Percentiles rank a stretch among this genome's conserved stretches.
Conservation (phyloP, 139 green algal genomes). For the Gonium pectorale region DNA sequence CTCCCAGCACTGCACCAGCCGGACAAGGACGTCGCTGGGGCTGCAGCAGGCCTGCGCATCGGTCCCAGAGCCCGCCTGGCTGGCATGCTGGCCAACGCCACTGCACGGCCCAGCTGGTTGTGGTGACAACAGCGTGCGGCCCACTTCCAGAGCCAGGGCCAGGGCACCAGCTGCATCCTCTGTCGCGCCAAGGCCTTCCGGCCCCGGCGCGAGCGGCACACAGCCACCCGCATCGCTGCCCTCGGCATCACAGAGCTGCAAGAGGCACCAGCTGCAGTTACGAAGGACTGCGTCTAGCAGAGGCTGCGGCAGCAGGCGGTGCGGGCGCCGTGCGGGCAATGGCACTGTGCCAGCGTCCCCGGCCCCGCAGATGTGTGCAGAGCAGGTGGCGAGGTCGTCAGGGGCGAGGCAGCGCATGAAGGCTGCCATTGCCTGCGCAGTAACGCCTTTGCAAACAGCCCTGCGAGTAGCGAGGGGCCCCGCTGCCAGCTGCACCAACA, state of each 20-base stretch:
- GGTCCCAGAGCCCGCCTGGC: not conserved
- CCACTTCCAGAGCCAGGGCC: not conserved
- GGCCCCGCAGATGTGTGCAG: not conserved
- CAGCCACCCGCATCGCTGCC: not conserved
- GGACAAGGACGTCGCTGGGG: not conserved
- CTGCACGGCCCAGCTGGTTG: no score
- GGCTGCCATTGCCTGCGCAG: not conserved
- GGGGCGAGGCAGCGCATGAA: not conserved
- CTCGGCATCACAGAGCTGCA: conserved; percentile 5
- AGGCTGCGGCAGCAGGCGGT: not conserved
- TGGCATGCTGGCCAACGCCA: no score
- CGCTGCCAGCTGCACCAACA: conserved; percentile 20
- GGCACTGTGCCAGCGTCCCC: no score
- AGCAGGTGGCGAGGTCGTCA: not conserved
- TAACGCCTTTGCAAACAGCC: not conserved
- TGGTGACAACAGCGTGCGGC: not conserved
- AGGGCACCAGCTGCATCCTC: not conserved
- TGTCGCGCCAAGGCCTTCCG: not conserved
- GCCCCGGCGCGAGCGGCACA: not conserved
- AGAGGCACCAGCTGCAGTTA: conserved; percentile 41
- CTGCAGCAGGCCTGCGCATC: not conserved
- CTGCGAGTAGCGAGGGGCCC: not conserved
- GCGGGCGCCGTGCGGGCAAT: no score
- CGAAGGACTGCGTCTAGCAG: conserved; percentile 17
- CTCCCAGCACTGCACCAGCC: conserved; percentile 17